Evolutionary conservation across 345 rosid species (phyloP), one percentile per base, ranked within the genome.

Genomic region (Lepidium sativum): DNA sequence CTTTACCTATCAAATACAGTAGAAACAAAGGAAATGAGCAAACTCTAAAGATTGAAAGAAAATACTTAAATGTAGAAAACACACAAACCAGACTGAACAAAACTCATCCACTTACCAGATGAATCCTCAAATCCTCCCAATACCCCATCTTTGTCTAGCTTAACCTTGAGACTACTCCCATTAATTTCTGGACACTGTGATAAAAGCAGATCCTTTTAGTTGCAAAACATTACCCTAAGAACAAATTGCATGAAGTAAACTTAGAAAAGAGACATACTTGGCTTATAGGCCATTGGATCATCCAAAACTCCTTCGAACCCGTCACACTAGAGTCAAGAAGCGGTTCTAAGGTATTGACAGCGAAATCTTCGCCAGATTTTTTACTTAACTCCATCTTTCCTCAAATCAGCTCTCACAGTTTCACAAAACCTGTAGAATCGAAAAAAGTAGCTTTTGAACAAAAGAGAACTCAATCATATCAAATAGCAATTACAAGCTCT

Each of bases 251-350:
- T 38, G 5, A 29, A 31, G 10, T 34, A 55, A 49, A 14, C 35
- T 3, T 27, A 43, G 2, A 34, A 15, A 1, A 15, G n/a, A 34
- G 29, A 54, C 60, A 50, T 75, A 86, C 96, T 49, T 77, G 84
- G 50, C 78, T 71, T 47, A 56, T 42, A 64, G 97, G 96, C 84
- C 85, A 87, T 32, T 87, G 96, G 44, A 92, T 77, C 72, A 92
- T 88, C 91, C 92, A 87, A 54, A 89, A 83, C 80, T 91, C 96
- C 2, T 80, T 71, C 4, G 85, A 69, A 6, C 58, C 80, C 0
- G 70, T 63, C 57, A 54, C 8, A 5, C 55, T 64, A 42, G 79
- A 41, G 65, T 88, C 84, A 9, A 54, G 17, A 4, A 88, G 83
- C 4, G 81, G 71, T 4, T 78, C 80, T 49, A 63, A 63, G 7